Conservation (phyloP, 192 early-diverging fungal genomes). For the Thamnidium elegans region DNA sequence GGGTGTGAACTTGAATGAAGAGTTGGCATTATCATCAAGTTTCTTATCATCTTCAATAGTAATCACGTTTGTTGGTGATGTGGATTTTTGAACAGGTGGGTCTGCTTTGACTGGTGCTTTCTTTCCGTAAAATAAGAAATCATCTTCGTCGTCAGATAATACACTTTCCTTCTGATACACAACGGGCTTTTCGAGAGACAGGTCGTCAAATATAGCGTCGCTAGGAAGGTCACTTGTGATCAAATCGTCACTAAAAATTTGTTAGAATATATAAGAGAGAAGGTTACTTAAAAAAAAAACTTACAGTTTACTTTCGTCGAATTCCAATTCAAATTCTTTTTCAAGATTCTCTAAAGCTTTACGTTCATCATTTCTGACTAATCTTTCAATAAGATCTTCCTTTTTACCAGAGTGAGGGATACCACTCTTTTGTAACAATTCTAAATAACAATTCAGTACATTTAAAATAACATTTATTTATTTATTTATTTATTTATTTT, state of each 20-base stretch:
- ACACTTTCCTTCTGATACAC: neutral
- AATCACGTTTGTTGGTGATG: too few species aligned
- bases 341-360: neutral
- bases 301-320: too few species aligned
- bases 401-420: conserved; percentile 4
- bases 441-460: neutral
- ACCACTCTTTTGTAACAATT: neutral
- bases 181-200: too few species aligned
- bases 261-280: neutral
- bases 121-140: neutral
- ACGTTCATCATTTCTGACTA: neutral
- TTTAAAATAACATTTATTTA: neutral
- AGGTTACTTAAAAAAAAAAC: neutral
- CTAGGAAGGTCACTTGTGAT: too few species aligned
- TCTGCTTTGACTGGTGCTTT: neutral
- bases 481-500: neutral
- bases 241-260: too few species aligned
- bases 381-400: neutral
- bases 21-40: neutral
- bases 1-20: conserved; percentile 4
- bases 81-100: neutral
- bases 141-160: neutral
- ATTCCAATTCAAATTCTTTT: neutral
- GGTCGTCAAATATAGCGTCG: too few species aligned
- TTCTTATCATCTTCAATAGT: too few species aligned